Conservation (phyloP, 768 basidiomycete species). For the Piloderma croceum region DNA sequence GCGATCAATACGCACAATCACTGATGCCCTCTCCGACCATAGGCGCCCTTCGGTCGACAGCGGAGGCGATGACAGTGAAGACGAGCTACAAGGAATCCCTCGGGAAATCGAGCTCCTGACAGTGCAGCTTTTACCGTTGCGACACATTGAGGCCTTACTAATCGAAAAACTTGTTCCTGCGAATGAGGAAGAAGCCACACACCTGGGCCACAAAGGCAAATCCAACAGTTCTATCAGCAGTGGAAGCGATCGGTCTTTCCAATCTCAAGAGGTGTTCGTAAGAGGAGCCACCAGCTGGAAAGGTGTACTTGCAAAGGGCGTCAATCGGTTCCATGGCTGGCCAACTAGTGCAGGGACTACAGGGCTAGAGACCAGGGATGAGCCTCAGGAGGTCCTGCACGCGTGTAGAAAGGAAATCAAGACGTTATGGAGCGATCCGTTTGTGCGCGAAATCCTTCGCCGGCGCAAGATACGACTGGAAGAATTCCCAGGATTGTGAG, state of each 20-base stretch:
- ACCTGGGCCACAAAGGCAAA: conserved; percentile 25
- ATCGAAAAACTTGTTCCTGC: conserved; percentile 65
- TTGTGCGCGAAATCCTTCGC: conserved; percentile 49
- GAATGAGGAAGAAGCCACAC: conserved; percentile 54
- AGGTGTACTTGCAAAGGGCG: conserved; percentile 41
- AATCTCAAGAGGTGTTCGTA: conserved; percentile 52
- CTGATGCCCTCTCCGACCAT: conserved; percentile 42
- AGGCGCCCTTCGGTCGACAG: conserved; percentile 17
- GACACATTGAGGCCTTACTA: conserved; percentile 63
- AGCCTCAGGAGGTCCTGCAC: conserved; percentile 54
- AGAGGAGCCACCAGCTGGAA: conserved; percentile 67
- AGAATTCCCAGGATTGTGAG: conserved; percentile 73
- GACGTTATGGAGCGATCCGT: conserved; percentile 59
- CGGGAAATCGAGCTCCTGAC: conserved; percentile 52
- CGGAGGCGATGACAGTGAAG: conserved; percentile 30
- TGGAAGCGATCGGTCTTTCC: conserved; percentile 10
- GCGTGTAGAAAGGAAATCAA: conserved; percentile 61
- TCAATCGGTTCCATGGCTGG: conserved; percentile 15
- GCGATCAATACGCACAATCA: conserved; percentile 68
- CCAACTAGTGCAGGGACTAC: conserved; percentile 43
- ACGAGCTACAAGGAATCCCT: conserved; percentile 25
- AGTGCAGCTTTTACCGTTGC: conserved; percentile 58
- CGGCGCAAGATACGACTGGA: conserved; percentile 59
- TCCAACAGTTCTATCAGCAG: conserved; percentile 11
- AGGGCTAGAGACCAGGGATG: conserved; percentile 45